Evolutionary conservation across 768 basidiomycete species (phyloP).

Genomic region (Suillus occidentalis): DNA sequence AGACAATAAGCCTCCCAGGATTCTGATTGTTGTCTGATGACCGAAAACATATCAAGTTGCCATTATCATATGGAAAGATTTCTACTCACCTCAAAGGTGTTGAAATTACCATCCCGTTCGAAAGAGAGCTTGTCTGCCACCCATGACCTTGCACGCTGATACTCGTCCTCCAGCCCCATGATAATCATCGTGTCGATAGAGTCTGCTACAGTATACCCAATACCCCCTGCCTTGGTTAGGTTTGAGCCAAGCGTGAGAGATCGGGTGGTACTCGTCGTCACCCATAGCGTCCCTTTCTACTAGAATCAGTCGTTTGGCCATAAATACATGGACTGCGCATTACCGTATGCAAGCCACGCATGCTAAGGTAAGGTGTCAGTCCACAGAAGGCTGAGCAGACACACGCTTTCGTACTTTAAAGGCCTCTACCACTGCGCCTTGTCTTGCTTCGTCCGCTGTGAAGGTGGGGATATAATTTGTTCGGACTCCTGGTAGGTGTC

Average conservation of each 20-base stretch:
- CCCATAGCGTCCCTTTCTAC: conserved; percentile 90
- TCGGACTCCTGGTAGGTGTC: conserved; percentile 21
- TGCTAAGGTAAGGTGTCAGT: conserved; percentile 46
- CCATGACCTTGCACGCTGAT: conserved; percentile 76
- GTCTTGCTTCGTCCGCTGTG: conserved; percentile 58
- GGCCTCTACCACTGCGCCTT: conserved; percentile 72
- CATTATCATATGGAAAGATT: background rate
- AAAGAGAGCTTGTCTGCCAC: conserved; percentile 66
- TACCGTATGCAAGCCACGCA: conserved; percentile 86
- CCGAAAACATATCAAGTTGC: conserved; percentile 8
- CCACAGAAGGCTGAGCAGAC: background rate
- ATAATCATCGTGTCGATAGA: conserved; percentile 85
- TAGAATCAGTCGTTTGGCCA: conserved; percentile 13
- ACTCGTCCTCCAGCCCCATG: conserved; percentile 82
- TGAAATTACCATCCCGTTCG: conserved; percentile 76
- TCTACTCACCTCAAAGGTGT: conserved; percentile 81
- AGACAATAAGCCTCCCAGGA: conserved; percentile 87
- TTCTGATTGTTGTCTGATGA: conserved; percentile 82
- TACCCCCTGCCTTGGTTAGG: conserved; percentile 73
- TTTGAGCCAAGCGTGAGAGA: conserved; percentile 72
- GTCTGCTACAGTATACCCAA: conserved; percentile 89
- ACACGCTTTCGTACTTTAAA: conserved; percentile 59
- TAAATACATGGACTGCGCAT: conserved; percentile 17
- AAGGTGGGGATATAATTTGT: conserved; percentile 27
- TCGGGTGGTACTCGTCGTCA: conserved; percentile 88